Evolutionary conservation across 2,329 filamentous ascomycete genomes (phyloP).

Genomic region (Colletotrichum camelliae): DNA sequence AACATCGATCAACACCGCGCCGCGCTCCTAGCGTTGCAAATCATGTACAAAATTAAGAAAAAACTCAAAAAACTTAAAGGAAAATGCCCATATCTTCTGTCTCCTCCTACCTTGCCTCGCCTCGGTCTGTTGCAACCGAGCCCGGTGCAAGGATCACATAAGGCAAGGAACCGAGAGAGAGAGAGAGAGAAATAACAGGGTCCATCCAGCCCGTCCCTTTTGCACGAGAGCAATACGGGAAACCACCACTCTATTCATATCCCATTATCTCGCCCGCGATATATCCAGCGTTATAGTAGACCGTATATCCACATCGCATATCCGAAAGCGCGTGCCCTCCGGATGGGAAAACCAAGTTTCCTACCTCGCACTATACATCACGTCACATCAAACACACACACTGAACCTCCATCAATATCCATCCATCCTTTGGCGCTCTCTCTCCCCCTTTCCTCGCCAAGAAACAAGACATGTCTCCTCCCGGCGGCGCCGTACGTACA

Average conservation of each 20-base stretch:
- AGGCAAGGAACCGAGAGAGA: not conserved
- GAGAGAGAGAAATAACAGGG: not conserved
- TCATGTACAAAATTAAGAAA: not conserved
- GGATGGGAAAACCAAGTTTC: not conserved
- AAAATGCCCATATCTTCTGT: not conserved
- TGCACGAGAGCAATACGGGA: not conserved
- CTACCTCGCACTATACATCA: not conserved
- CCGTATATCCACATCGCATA: not conserved
- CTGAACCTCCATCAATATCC: not conserved
- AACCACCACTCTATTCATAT: not conserved
- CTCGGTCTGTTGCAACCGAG: conserved; percentile 14
- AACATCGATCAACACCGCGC: not conserved
- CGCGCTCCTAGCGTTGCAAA: not conserved
- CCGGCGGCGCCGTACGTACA: not conserved
- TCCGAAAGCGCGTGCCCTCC: not conserved
- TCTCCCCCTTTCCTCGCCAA: not conserved
- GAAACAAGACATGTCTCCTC: not conserved
- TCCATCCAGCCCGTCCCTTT: not conserved
- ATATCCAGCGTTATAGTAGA: not conserved
- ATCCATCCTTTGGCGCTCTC: not conserved
- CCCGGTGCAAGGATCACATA: not conserved
- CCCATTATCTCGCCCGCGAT: not conserved
- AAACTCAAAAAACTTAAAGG: not conserved
- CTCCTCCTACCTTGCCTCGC: no score
- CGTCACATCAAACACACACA: not conserved